These are phyloP conservation scores for Dimocarpus longan DNA, from an alignment of 345 rosid genomes.

Conservation along the genomic window DNA sequence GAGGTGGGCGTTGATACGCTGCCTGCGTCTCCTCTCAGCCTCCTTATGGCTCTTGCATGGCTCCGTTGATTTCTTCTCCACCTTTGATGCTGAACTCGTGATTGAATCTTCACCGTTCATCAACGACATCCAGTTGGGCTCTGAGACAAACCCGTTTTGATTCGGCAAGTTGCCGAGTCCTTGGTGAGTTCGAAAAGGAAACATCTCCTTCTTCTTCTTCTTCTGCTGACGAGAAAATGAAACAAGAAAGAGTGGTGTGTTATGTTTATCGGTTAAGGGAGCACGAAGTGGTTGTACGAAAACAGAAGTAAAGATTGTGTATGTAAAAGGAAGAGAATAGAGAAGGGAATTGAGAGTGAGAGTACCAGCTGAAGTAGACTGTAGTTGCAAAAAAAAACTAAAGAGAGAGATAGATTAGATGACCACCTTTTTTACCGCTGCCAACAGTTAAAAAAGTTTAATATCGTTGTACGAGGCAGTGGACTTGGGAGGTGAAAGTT, in stretches of 20 bases:
- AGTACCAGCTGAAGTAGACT: slow-evolving; percentile 8
- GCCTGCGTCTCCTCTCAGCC: slow-evolving; percentile 62
- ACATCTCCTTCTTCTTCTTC: slow-evolving; percentile 24
- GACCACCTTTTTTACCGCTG: slow-evolving; percentile 4
- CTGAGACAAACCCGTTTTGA: slow-evolving; percentile 4
- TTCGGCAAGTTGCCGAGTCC: slow-evolving; percentile 2
- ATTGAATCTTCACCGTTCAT: slow-evolving; percentile 32
- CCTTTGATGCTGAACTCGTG: slow-evolving; percentile 21
- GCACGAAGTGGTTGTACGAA: background rate
- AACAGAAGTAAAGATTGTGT: background rate
- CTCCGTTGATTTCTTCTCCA: slow-evolving; percentile 27
- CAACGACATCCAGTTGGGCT: slow-evolving; percentile 22
- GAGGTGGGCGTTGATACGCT: slow-evolving; percentile 64
- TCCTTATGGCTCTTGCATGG: slow-evolving; percentile 58
- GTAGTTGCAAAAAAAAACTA: slow-evolving; percentile 10
- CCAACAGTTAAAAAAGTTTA: slow-evolving; percentile 23
- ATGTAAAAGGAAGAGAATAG: background rate
- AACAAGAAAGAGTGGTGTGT: background rate
- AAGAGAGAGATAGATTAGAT: background rate
- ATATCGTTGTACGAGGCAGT: slow-evolving; percentile 19
- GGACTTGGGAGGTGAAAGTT: background rate
- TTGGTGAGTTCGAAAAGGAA: slow-evolving; percentile 27
- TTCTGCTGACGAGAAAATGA: background rate
- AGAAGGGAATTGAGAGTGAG: background rate
- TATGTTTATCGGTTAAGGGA: background rate